Conservation (phyloP, 2,329 filamentous ascomycete species). For the Aspergillus jensenii region DNA sequence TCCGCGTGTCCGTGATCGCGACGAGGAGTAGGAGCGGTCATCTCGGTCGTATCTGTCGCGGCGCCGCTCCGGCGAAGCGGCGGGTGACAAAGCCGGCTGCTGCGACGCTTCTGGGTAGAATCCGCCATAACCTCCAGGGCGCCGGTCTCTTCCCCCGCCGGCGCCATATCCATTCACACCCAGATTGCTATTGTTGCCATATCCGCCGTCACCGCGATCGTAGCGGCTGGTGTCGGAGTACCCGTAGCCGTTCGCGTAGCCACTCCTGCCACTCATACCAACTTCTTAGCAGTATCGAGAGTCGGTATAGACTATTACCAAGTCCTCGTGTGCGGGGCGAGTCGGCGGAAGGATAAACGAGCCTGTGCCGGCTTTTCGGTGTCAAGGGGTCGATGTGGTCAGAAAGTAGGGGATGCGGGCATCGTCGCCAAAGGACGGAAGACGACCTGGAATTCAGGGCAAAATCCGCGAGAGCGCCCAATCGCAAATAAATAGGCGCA, state of each 20-base stretch:
- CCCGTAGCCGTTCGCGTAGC: conserved; percentile 40
- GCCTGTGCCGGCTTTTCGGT: conserved; percentile 5
- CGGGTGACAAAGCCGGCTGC: conserved; percentile 26
- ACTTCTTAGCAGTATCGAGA: conserved; percentile 7
- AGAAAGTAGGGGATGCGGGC: conserved; percentile 18
- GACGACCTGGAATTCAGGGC: not conserved
- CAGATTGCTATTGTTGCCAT: conserved; percentile 29
- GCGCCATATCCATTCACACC: conserved; percentile 35
- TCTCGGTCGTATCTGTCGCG: conserved; percentile 34
- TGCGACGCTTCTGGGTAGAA: conserved; percentile 37
- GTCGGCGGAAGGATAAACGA: not conserved
- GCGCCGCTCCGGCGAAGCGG: conserved; percentile 32
- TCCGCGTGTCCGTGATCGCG: conserved; percentile 37
- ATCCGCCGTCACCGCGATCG: conserved; percentile 34
- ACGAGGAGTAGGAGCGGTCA: conserved; percentile 32
- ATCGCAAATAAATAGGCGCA: not conserved
- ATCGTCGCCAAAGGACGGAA: conserved; percentile 22
- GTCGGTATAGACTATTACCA: conserved; percentile 8
- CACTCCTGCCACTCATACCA: conserved; percentile 38
- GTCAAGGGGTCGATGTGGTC: conserved; percentile 18
- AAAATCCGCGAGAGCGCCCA: not conserved
- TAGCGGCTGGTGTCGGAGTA: conserved; percentile 36
- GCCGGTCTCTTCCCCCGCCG: conserved; percentile 31
- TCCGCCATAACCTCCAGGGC: conserved; percentile 46
- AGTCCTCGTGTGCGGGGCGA: conserved; percentile 16